Conservation (phyloP, 495 filamentous ascomycete species). For the Penicillium canariense region DNA sequence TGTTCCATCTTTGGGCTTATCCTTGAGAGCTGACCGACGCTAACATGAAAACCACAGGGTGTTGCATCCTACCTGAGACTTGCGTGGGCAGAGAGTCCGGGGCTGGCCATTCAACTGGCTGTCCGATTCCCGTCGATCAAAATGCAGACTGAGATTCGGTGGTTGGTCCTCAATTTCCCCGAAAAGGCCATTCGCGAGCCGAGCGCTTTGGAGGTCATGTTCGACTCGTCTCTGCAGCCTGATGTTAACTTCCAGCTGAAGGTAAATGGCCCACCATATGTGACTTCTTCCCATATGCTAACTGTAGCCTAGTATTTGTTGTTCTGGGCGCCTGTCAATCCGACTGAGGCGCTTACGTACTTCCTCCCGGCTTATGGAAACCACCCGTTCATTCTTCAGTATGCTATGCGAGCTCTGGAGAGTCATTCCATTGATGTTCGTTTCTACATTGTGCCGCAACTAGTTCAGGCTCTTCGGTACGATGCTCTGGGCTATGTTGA, state of each 20-base stretch:
- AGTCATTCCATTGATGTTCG: constrained; percentile 92
- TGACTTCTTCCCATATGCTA: not conserved
- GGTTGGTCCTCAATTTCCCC: constrained; percentile 74
- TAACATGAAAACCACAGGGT: constrained; percentile 20
- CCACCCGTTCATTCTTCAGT: constrained; percentile 91
- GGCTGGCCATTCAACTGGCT: constrained; percentile 77
- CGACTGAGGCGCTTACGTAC: constrained; percentile 86
- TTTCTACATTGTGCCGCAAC: constrained; percentile 98
- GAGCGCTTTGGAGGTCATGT: constrained; percentile 76
- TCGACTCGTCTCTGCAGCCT: constrained; percentile 68
- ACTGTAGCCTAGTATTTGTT: constrained; percentile 65
- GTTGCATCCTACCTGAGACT: constrained; percentile 60
- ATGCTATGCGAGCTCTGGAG: constrained; percentile 93
- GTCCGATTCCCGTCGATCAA: constrained; percentile 73
- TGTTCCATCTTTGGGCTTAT: constrained; percentile 1
- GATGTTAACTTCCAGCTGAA: constrained; percentile 86
- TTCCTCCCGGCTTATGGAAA: constrained; percentile 93
- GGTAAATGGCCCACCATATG: constrained; percentile 40
- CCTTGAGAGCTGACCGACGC: not conserved
- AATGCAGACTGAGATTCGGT: constrained; percentile 71
- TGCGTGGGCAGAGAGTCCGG: constrained; percentile 82
- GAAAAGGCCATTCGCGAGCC: constrained; percentile 76
- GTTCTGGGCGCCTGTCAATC: constrained; percentile 93
- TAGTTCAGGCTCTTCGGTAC: constrained; percentile 94
- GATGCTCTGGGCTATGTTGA: constrained; percentile 94